Conservation (phyloP, 1,284 basidiomycete species). For the Pholiota adiposa region DNA sequence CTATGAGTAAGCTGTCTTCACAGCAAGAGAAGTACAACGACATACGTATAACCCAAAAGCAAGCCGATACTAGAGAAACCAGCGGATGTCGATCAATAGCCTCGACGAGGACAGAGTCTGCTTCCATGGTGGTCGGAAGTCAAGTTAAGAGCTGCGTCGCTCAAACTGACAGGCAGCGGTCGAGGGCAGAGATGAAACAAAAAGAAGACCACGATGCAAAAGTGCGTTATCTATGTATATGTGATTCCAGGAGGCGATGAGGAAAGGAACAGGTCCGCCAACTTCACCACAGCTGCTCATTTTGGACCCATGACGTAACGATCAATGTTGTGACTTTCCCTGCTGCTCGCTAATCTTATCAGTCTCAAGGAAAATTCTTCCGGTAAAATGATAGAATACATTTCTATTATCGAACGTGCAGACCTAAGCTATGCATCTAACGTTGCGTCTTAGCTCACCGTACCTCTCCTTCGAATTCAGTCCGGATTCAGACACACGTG, state of each 20-base stretch:
- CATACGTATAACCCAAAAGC: slow-evolving; percentile 82
- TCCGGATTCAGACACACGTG: background rate
- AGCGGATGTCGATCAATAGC: slow-evolving; percentile 55
- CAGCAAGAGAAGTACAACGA: slow-evolving; percentile 22
- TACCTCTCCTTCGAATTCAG: background rate
- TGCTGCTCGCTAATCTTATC: background rate
- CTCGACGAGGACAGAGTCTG: slow-evolving; percentile 31
- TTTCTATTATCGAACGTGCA: background rate
- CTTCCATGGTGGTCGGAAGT: slow-evolving; percentile 34
- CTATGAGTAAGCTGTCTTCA: slow-evolving; percentile 6
- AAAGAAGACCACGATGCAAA: background rate
- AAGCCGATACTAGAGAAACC: slow-evolving; percentile 78
- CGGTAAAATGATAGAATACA: background rate
- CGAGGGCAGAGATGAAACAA: background rate
- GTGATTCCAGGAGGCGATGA: slow-evolving; percentile 7
- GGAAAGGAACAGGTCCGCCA: slow-evolving; percentile 15
- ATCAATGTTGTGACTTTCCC: background rate
- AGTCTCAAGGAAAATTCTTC: background rate
- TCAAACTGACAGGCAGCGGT: background rate
- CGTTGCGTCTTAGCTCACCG: background rate
- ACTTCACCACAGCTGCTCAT: background rate
- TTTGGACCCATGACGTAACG: slow-evolving; percentile 18
- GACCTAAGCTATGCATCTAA: background rate
- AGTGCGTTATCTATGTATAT: slow-evolving; percentile 18
- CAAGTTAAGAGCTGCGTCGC: background rate